Percentiles rank a stretch among this genome's conserved stretches.
These are phyloP conservation scores for Eucalyptus curtisii DNA, from an alignment of 345 rosid genomes.

Conservation along the genomic window DNA sequence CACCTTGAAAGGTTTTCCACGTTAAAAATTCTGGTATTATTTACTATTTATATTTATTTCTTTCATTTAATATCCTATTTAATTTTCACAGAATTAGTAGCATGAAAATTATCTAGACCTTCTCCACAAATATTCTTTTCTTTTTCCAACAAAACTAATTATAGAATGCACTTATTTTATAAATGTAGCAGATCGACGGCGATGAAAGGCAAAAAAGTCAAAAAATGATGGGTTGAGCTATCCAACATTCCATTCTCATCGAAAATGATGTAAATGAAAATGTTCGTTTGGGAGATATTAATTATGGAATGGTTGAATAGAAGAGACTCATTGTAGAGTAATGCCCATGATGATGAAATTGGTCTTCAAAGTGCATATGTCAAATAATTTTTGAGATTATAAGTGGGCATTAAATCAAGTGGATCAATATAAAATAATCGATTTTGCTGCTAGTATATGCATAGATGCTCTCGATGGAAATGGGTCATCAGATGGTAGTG, in stretches of 20 bases:
- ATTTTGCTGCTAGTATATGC: neutral
- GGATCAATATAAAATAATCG: neutral
- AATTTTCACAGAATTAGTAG: too few relatives aligned
- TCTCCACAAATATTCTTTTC: too few relatives aligned
- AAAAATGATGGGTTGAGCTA: neutral
- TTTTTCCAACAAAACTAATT: too few relatives aligned
- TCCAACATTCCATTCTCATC: neutral
- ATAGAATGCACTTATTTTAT: neutral
- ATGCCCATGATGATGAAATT: neutral
- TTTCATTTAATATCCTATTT: too few relatives aligned
- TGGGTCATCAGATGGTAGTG: too few relatives aligned
- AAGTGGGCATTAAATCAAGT: neutral
- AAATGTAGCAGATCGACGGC: neutral
- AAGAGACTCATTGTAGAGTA: neutral
- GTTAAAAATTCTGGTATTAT: too few relatives aligned
- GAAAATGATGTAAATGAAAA: neutral
- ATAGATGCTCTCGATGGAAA: too few relatives aligned
- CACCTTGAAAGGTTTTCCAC: too few relatives aligned
- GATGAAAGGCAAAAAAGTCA: neutral
- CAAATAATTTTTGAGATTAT: neutral
- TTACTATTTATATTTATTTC: too few relatives aligned
- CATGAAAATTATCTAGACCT: too few relatives aligned
- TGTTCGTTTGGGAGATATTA: neutral
- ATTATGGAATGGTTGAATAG: neutral
- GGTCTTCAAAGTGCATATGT: neutral